phyloP scores from a whole-genome alignment of 2,329 filamentous ascomycete species.

The Diaporthe eres region DNA sequence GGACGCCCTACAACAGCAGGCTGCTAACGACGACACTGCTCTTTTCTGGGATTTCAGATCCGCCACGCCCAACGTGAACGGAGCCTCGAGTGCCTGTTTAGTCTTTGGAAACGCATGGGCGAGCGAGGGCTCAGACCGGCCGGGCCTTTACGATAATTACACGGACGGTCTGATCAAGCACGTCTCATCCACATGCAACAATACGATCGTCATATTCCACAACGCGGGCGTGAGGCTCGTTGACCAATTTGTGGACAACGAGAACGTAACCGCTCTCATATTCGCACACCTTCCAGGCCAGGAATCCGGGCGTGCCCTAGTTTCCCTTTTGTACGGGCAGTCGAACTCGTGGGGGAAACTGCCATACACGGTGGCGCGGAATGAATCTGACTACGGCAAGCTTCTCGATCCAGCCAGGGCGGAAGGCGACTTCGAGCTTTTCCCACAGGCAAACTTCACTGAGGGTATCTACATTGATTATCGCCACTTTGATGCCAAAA shows the following conservation, averaged over 20 bases:
- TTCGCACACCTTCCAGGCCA: conserved; percentile 77
- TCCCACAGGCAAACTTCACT: conserved; percentile 66
- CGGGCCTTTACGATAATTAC: conserved; percentile 75
- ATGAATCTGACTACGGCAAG: conserved; percentile 68
- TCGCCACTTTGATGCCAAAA: conserved; percentile 64
- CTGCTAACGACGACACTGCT: conserved; percentile 68
- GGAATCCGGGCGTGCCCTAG: conserved; percentile 70
- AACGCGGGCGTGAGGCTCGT: conserved; percentile 74
- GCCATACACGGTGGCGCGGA: conserved; percentile 72
- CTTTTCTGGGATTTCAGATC: conserved; percentile 72
- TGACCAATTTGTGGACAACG: conserved; percentile 73
- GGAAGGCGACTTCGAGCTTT: conserved; percentile 65
- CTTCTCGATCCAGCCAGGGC: conserved; percentile 57
- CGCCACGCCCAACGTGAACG: conserved; percentile 62
- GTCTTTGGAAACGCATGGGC: conserved; percentile 78
- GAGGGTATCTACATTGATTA: conserved; percentile 69
- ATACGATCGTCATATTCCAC: conserved; percentile 76
- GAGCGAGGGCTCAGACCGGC: conserved; percentile 78
- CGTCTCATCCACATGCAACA: conserved; percentile 71
- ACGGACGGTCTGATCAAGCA: conserved; percentile 70
- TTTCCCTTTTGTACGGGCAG: conserved; percentile 70
- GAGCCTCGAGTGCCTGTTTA: conserved; percentile 73
- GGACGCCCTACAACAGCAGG: conserved; percentile 66
- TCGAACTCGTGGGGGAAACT: conserved; percentile 70
- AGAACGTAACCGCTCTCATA: conserved; percentile 75